Percentiles rank a stretch among this genome's conserved stretches.
Evolutionary conservation across 306 rosid species (phyloP).

Genomic region (Ochetophila trinervis): DNA sequence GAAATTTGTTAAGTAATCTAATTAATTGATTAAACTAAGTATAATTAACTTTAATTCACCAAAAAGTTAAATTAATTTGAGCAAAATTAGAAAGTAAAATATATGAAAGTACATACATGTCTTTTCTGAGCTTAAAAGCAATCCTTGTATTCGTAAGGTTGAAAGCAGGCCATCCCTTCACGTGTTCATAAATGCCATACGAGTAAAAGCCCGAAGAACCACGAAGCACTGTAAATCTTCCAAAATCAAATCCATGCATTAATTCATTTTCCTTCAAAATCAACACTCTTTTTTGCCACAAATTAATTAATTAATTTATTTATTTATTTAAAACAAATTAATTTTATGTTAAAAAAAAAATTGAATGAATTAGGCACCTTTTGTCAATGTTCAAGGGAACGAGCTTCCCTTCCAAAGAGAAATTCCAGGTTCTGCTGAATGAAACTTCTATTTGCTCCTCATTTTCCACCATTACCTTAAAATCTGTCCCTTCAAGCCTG

Average conservation of each 20-base stretch:
- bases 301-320: background rate
- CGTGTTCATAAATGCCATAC: conserved; percentile 30
- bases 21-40: too few relatives aligned
- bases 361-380: conserved; percentile 4
- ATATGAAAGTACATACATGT: conserved; percentile 10
- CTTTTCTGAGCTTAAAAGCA: conserved; percentile 27
- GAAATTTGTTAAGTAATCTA: too few relatives aligned
- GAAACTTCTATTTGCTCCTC: conserved; percentile 37
- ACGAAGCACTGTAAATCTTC: conserved; percentile 25
- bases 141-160: conserved; percentile 28
- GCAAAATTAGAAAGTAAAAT: background rate
- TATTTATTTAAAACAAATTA: too few relatives aligned
- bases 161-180: conserved; percentile 38
- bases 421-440: conserved; percentile 35
- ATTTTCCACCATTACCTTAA: conserved; percentile 23
- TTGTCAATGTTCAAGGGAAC: conserved; percentile 34
- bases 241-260: background rate
- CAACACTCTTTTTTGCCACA: background rate
- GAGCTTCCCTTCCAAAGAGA: conserved; percentile 18
- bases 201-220: conserved; percentile 33
- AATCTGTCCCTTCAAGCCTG: conserved; percentile 34
- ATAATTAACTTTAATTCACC: too few relatives aligned
- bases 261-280: background rate
- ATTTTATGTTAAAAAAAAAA: background rate
- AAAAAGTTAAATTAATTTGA: too few relatives aligned